Base-by-base conservation (phyloP, 768 basidiomycete species). In the Hysterangium stoloniferum region DNA sequence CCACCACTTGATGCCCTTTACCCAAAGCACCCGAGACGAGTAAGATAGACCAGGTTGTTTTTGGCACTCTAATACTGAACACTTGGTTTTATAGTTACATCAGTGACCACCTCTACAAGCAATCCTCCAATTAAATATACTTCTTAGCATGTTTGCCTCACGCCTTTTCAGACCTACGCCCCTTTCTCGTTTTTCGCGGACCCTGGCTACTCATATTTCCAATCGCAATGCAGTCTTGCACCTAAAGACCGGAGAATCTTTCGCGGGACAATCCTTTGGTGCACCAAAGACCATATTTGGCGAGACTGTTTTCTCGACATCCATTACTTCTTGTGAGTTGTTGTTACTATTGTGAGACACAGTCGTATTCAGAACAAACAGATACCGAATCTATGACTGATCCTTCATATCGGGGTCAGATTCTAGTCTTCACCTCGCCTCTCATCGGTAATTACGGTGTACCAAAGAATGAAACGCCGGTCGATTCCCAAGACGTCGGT, bases 341-440 rank as follows among this genome's bases (percentile, higher is more conserved):
- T 4, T 46, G 13, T 41, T 24, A n/a, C 48, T 51, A 46, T 19
- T 27, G 11, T 31, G 25, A 45, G 6, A 42, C 15, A 27, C 50
- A 29, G 11, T 13, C 36, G 37, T 27, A 27, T 47, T 54, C 34
- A 48, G 44, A 28, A 43, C 56, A 47, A 48, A 55, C 62, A 95
- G 93, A 99, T 66, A 98, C 95, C 41, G 96, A 99, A 69, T 96
- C 92, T 6, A 97, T 99, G 96, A 99, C 96, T 32, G 96, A 99
- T 66, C 96, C 96, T 6, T 98, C 96, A 6, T 98, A 99, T 68
- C 87, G 91, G 29, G 86, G 91, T 45, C 96, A 99, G 68, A 95
- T 99, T 62, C 79, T 99, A 56, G 96, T 99, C 52, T 99, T 99
- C 72, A 99, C 96, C 37, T 86, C 94, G 0, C 96, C 96, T 8